Base-by-base conservation (phyloP, 164 flowering plant species). In the Cinnamomum micranthum region DNA sequence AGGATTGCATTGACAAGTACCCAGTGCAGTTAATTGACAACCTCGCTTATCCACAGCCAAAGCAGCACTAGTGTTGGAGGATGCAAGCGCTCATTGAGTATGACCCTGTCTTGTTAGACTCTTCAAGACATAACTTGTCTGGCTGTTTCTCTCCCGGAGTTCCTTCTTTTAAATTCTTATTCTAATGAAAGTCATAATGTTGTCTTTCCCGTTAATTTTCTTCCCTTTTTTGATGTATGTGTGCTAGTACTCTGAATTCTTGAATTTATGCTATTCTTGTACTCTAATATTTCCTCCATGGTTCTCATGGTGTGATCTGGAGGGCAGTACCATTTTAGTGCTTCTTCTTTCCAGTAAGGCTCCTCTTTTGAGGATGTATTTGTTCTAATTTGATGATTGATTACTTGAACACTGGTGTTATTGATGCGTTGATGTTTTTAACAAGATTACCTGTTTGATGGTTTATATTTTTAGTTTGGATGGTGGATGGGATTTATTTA, bases 1-100 rank as follows among this genome's bases (percentile, higher is more conserved):
- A 83, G 24, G 93, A 88, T 78, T 92, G 95, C 81, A 87, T 92
- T 72, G 71, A 88, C 73, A 83, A 74, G 74, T 92, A 91, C 68
- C 97, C 95, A 0, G 91, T 89, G 51, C 41, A 84, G 75, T 27
- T 59, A 24, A 62, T 11, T n/a, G 41, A 31, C 62, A 67, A 50
- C 52, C 72, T 58, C 7, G 47, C 31, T 13, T 85, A 81, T 47
- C 28, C 19, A 71, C 69, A 19, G 41, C 65, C 66, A 51, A 25
- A 51, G n/a, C 41, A 68, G 62, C 69, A 55, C 14, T 72, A 65
- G 55, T 12, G 28, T 35, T 71, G 20, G 62, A 24, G 15, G 62
- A 24, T 60, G 59, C 58, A 62, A 1, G 17, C 19, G 47, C 22
- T 41, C 25, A 66, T 55, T 15, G n/a, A 55, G n/a, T 14, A 17